Percentiles rank a stretch among this genome's conserved stretches.
Conservation (phyloP, 2,329 filamentous ascomycete species). For the Microcera coccophila region DNA sequence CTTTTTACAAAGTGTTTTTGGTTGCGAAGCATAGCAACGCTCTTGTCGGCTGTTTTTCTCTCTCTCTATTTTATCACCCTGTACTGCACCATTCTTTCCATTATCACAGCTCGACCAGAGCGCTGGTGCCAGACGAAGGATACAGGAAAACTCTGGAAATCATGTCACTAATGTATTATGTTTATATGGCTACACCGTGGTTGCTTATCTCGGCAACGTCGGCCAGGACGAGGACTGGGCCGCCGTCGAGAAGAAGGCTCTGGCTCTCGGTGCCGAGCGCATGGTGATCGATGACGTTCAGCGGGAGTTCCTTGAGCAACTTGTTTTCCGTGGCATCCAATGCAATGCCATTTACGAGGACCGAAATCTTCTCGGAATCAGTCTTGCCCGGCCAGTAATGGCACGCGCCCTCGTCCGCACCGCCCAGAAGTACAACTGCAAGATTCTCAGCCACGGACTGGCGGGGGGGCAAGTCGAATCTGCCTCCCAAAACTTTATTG, state of each 20-base stretch:
- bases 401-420: constrained; percentile 46
- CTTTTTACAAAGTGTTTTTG: no score
- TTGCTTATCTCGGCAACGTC: constrained; percentile 49
- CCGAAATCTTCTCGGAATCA: constrained; percentile 44
- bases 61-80: no score
- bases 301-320: constrained; percentile 69
- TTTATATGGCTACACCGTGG: constrained; percentile 16
- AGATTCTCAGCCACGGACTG: constrained; percentile 59
- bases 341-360: constrained; percentile 60
- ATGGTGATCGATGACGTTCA: constrained; percentile 60
- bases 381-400: constrained; percentile 63
- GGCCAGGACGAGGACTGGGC: constrained; percentile 68
- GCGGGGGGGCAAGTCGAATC: constrained; percentile 50
- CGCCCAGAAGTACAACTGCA: constrained; percentile 35
- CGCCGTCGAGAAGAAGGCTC: constrained; percentile 65
- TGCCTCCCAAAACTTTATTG: background rate
- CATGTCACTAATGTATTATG: no score
- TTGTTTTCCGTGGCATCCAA: constrained; percentile 69
- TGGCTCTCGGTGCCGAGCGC: constrained; percentile 25
- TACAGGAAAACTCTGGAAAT: constrained; percentile 1
- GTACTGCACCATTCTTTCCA: no score
- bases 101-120: no score
- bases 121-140: no score
- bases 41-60: no score
- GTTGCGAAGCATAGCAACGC: no score